These are phyloP conservation scores for Pseudogymnoascus sp. DNA, from an alignment of 2,329 filamentous ascomycete species.

Conservation along the genomic window DNA sequence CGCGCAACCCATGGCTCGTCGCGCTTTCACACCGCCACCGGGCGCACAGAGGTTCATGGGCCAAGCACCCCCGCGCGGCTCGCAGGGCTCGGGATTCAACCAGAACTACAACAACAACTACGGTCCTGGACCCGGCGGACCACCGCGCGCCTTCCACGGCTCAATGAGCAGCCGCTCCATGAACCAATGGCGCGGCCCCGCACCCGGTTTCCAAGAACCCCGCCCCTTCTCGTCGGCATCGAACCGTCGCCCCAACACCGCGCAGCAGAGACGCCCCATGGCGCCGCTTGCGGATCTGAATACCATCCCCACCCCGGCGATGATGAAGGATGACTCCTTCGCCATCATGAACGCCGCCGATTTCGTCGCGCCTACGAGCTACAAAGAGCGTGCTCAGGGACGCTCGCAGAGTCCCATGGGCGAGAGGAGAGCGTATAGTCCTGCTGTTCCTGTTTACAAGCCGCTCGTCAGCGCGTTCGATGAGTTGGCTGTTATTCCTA, in stretches of 20 bases:
- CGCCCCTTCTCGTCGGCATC: conserved; percentile 58
- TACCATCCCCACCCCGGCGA: conserved; percentile 75
- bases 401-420: conserved; percentile 55
- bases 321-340: conserved; percentile 74
- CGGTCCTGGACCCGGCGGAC: conserved; percentile 37
- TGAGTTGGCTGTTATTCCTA: conserved; percentile 75
- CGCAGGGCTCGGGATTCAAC: conserved; percentile 39
- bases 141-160: conserved; percentile 39
- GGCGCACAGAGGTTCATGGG: conserved; percentile 33
- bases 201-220: conserved; percentile 34
- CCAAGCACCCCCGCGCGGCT: conserved; percentile 30
- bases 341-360: conserved; percentile 61
- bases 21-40: conserved; percentile 93
- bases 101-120: conserved; percentile 20
- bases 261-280: conserved; percentile 40
- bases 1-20: conserved; percentile 73
- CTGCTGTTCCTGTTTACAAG: conserved; percentile 63
- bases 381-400: conserved; percentile 61
- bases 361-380: conserved; percentile 70
- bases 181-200: conserved; percentile 15
- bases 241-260: conserved; percentile 30
- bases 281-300: conserved; percentile 67
- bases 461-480: conserved; percentile 79
- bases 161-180: conserved; percentile 19
- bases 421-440: conserved; percentile 63